These are phyloP conservation scores for Elongisporangium anandrum DNA, from an alignment of 352 stramenopile genomes.

Conservation along the genomic window DNA sequence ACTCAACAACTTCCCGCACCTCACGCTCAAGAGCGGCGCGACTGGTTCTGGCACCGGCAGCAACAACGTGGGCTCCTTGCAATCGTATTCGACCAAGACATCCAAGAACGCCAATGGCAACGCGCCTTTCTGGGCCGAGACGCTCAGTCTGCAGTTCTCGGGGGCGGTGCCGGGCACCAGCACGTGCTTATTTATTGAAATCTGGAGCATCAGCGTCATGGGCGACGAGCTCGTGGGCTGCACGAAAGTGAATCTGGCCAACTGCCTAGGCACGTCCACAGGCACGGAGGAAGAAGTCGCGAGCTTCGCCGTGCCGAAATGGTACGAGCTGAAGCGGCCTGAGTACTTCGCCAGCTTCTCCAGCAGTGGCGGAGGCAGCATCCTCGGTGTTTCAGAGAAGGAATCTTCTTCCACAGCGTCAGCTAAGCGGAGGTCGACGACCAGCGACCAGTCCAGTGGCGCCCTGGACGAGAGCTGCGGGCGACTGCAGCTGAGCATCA, in stretches of 20 bases:
- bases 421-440: slow-evolving; percentile 8
- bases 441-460: slow-evolving; percentile 5
- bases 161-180: slow-evolving; percentile 72
- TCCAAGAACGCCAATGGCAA: slow-evolving; percentile 46
- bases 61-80: slow-evolving; percentile 46
- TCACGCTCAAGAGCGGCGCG: slow-evolving; percentile 36
- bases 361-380: slow-evolving; percentile 1
- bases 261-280: slow-evolving; percentile 55
- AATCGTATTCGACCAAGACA: slow-evolving; percentile 57
- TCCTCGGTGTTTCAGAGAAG: slow-evolving; percentile 2
- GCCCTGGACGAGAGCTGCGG: slow-evolving; percentile 31
- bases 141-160: slow-evolving; percentile 67
- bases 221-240: slow-evolving; percentile 76
- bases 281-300: slow-evolving; percentile 69
- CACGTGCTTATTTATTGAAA: slow-evolving; percentile 67
- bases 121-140: slow-evolving; percentile 77
- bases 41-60: slow-evolving; percentile 6
- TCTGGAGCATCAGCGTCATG: slow-evolving; percentile 73
- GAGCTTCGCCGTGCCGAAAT: slow-evolving; percentile 61
- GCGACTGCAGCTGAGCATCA: slow-evolving; percentile 73
- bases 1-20: slow-evolving; percentile 69
- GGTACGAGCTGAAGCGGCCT: slow-evolving; percentile 62
- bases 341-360: slow-evolving; percentile 38
- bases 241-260: slow-evolving; percentile 72
- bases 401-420: background rate